These are phyloP conservation scores for Dissophora globulifera DNA, from an alignment of 192 early-diverging fungal genomes.

Conservation along the genomic window DNA sequence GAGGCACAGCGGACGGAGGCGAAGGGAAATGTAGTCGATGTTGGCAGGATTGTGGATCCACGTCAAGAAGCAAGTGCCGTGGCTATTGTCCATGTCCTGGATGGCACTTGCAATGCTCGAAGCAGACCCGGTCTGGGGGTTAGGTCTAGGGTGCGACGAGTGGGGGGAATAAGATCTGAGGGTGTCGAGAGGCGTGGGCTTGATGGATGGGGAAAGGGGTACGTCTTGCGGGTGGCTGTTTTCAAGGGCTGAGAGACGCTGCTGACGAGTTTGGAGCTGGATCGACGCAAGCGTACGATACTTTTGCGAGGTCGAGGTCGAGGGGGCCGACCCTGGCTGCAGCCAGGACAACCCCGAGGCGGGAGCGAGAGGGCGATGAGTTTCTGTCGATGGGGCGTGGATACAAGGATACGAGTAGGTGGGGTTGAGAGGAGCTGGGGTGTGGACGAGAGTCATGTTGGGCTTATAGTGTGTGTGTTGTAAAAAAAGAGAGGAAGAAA, in stretches of 20 bases:
- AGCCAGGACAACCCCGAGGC: slow-evolving; percentile 51
- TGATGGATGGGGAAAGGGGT: slow-evolving; percentile 18
- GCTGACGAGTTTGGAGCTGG: slow-evolving; percentile 21
- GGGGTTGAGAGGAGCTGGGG: slow-evolving; percentile 16
- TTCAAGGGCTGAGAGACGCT: neutral
- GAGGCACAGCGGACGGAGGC: slow-evolving; percentile 45
- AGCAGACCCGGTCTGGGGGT: slow-evolving; percentile 2
- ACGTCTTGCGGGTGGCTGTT: slow-evolving; percentile 1
- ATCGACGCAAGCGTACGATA: slow-evolving; percentile 51
- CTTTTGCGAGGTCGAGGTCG: slow-evolving; percentile 24
- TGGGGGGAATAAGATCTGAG: neutral
- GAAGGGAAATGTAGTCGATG: slow-evolving; percentile 51
- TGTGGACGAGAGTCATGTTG: slow-evolving; percentile 41
- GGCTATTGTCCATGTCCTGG: slow-evolving; percentile 48
- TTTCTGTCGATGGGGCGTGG: slow-evolving; percentile 3
- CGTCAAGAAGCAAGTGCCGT: slow-evolving; percentile 47
- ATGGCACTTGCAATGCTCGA: slow-evolving; percentile 32
- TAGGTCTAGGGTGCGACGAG: neutral
- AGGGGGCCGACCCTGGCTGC: slow-evolving; percentile 33
- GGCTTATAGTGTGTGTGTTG: too few relatives aligned
- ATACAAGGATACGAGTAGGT: slow-evolving; percentile 11
- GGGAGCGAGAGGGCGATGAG: slow-evolving; percentile 3
- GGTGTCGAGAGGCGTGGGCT: slow-evolving; percentile 29
- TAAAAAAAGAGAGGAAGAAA: too few relatives aligned
- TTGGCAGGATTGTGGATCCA: slow-evolving; percentile 55